Evolutionary conservation across 176 grass and related monocot genomes (phyloP).

Genomic region (Thalia dealbata): DNA sequence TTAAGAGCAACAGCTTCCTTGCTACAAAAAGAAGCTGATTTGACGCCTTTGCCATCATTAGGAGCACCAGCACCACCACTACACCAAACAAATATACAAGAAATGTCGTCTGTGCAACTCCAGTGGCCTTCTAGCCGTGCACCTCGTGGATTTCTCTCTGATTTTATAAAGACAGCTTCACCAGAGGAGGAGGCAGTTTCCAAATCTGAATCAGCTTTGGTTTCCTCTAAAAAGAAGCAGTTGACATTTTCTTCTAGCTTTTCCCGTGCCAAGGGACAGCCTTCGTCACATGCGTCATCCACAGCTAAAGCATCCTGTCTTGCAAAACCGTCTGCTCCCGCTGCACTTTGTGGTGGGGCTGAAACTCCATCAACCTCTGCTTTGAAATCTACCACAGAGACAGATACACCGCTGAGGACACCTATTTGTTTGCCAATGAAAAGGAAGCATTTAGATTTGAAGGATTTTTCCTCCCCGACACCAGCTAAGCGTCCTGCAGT

Average conservation of each 20-base stretch:
- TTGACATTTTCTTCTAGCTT: constrained; percentile 64
- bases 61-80: constrained; percentile 33
- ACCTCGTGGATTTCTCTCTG: constrained; percentile 45
- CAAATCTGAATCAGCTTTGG: constrained; percentile 38
- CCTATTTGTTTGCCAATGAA: constrained; percentile 72
- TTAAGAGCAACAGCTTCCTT: constrained; percentile 61
- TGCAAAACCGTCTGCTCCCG: constrained; percentile 35
- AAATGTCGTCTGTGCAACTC: constrained; percentile 46
- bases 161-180: constrained; percentile 26
- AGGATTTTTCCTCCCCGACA: constrained; percentile 37
- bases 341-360: constrained; percentile 26
- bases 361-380: constrained; percentile 25
- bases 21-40: constrained; percentile 86
- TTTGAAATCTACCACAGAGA: constrained; percentile 27
- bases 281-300: constrained; percentile 22
- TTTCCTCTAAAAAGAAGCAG: constrained; percentile 55
- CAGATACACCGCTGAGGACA: constrained; percentile 35
- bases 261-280: constrained; percentile 29
- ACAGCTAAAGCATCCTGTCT: constrained; percentile 26
- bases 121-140: constrained; percentile 75
- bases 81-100: constrained; percentile 53
- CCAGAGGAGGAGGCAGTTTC: constrained; percentile 33
- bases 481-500: constrained; percentile 41
- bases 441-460: constrained; percentile 58
- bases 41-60: constrained; percentile 49